phyloP scores from a whole-genome alignment of 257 asterid species.

The Henckelia pumila region DNA sequence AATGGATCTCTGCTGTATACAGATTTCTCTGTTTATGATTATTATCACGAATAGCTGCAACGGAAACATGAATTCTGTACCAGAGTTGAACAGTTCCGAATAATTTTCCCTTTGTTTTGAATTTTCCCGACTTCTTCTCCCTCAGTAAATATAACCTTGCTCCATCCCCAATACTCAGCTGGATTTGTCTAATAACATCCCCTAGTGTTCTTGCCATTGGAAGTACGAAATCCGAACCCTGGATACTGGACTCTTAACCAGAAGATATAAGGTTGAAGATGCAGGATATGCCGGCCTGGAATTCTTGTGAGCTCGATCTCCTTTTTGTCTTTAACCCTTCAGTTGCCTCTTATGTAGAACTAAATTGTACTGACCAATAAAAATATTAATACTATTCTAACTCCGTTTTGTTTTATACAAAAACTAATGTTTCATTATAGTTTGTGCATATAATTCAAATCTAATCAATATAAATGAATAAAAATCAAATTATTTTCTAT shows the following conservation, averaged over 20 bases:
- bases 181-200: slow-evolving; percentile 59
- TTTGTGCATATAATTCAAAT: too few relatives aligned
- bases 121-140: background rate
- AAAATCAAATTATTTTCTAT: too few relatives aligned
- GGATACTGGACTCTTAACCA: slow-evolving; percentile 40
- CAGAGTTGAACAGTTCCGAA: background rate
- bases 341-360: too few relatives aligned
- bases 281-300: slow-evolving; percentile 31
- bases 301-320: too few relatives aligned
- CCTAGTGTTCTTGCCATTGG: slow-evolving; percentile 68
- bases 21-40: slow-evolving; percentile 75
- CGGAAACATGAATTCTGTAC: background rate
- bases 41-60: slow-evolving; percentile 47
- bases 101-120: background rate
- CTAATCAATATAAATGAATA: too few relatives aligned
- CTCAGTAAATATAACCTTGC: too few relatives aligned
- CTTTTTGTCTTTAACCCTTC: too few relatives aligned
- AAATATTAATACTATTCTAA: too few relatives aligned
- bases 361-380: too few relatives aligned
- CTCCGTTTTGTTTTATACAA: too few relatives aligned
- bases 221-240: slow-evolving; percentile 56
- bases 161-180: slow-evolving; percentile 57
- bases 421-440: too few relatives aligned
- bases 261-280: too few relatives aligned
- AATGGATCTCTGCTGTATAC: slow-evolving; percentile 58